Evolutionary conservation across 192 early-diverging fungal species (phyloP).

Genomic region (Entomortierella beljakovae): DNA sequence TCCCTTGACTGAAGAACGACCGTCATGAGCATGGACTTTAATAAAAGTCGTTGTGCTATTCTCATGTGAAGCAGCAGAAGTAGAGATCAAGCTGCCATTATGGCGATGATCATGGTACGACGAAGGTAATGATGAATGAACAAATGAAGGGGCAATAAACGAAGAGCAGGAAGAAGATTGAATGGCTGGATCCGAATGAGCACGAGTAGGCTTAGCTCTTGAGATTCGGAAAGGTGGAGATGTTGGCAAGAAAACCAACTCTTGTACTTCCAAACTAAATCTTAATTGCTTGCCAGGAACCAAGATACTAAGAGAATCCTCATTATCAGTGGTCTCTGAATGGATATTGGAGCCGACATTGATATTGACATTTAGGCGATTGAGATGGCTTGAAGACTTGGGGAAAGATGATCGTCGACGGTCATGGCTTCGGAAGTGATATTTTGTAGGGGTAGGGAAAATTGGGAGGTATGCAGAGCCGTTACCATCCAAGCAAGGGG

Average conservation of each 20-base stretch:
- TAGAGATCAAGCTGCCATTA: conserved; percentile 22
- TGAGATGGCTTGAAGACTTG: conserved; percentile 34
- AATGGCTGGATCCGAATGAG: conserved; percentile 46
- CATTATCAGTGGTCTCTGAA: background rate
- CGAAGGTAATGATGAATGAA: background rate
- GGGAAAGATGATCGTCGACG: conserved; percentile 47
- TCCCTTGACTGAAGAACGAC: background rate
- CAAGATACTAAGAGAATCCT: background rate
- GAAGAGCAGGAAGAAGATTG: conserved; percentile 22
- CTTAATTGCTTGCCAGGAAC: conserved; percentile 29
- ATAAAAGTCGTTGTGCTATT: conserved; percentile 39
- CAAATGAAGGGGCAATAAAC: conserved; percentile 30
- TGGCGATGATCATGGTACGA: background rate
- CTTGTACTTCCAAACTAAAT: conserved; percentile 49
- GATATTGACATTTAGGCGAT: conserved; percentile 15
- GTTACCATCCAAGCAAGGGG: background rate
- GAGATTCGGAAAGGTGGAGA: conserved; percentile 50
- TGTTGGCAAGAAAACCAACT: conserved; percentile 36
- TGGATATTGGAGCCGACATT: conserved; percentile 17
- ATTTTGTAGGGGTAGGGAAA: conserved; percentile 26
- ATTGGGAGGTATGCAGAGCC: conserved; percentile 14
- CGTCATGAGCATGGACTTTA: conserved; percentile 18
- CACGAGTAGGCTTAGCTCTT: conserved; percentile 38
- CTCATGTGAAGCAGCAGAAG: conserved; percentile 16
- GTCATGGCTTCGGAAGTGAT: conserved; percentile 41